These are phyloP conservation scores for Simmondsia chinensis DNA, from an alignment of 148 eudicot species.

Conservation along the genomic window DNA sequence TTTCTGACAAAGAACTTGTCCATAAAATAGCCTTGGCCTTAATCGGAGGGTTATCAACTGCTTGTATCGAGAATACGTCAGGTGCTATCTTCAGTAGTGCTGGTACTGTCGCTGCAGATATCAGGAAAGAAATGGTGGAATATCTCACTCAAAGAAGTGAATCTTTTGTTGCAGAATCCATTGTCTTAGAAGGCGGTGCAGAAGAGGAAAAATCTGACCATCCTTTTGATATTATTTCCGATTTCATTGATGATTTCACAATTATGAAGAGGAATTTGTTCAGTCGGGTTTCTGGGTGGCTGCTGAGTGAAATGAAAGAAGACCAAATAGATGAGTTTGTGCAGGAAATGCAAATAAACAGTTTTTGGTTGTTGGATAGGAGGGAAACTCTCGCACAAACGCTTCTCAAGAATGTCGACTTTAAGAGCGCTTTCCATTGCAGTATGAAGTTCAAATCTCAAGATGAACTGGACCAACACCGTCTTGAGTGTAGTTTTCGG, in stretches of 20 bases:
- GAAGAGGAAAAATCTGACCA: slow-evolving; percentile 39
- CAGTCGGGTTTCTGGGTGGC: slow-evolving; percentile 79
- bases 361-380: slow-evolving; percentile 83
- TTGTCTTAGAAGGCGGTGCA: slow-evolving; percentile 49
- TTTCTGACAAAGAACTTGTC: slow-evolving; percentile 58
- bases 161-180: slow-evolving; percentile 73
- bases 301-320: slow-evolving; percentile 80
- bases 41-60: slow-evolving; percentile 78
- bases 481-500: slow-evolving; percentile 53
- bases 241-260: slow-evolving; percentile 67
- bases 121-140: slow-evolving; percentile 83
- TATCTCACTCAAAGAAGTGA: slow-evolving; percentile 62
- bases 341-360: slow-evolving; percentile 81
- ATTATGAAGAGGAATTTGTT: slow-evolving; percentile 55
- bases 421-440: slow-evolving; percentile 62
- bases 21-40: slow-evolving; percentile 70
- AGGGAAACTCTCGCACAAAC: slow-evolving; percentile 66
- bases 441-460: slow-evolving; percentile 47
- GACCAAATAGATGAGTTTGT: slow-evolving; percentile 86
- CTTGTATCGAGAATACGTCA: slow-evolving; percentile 86
- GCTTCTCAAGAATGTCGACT: slow-evolving; percentile 71
- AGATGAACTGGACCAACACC: slow-evolving; percentile 56
- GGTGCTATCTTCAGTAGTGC: slow-evolving; percentile 74
- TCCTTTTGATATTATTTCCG: slow-evolving; percentile 65
- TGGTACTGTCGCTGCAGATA: slow-evolving; percentile 69